Evolutionary conservation across 1,284 basidiomycete genomes (phyloP).

Genomic region (Cystobasidium sp.): DNA sequence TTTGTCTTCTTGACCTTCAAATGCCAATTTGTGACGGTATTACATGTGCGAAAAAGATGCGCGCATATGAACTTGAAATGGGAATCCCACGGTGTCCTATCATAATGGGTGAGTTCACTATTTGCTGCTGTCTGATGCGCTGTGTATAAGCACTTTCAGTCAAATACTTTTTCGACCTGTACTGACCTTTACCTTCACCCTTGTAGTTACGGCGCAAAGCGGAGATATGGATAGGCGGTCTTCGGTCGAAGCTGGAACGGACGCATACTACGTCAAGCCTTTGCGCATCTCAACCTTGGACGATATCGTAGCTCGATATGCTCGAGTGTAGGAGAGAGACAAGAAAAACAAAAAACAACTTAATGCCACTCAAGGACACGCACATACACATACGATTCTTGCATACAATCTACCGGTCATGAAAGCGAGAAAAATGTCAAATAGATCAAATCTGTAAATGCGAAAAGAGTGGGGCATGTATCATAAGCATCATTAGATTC

Average conservation of each 20-base stretch:
- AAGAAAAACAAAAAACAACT: no score
- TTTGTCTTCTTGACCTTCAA: constrained; percentile 29
- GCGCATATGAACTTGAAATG: constrained; percentile 6
- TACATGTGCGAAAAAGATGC: constrained; percentile 13
- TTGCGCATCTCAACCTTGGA: constrained; percentile 12
- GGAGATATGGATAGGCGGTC: constrained; percentile 3
- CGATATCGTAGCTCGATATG: constrained; percentile 12
- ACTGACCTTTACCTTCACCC: background rate
- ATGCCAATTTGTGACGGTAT: constrained; percentile 36
- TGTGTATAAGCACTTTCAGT: no score
- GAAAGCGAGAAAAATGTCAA: no score
- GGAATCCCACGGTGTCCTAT: constrained; percentile 3
- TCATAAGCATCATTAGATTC: no score
- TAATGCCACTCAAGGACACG: no score
- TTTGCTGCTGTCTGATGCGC: no score
- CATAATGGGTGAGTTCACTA: constrained; percentile 28
- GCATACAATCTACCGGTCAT: no score
- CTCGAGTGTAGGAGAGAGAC: no score
- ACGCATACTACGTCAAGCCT: constrained; percentile 30
- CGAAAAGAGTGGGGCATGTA: no score
- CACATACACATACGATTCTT: no score
- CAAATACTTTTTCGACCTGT: no score
- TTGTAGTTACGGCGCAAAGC: constrained; percentile 28
- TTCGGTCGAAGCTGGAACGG: constrained; percentile 2
- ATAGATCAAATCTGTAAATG: no score